phyloP scores from a whole-genome alignment of 306 rosid genomes.

The Glycine latifolia region DNA sequence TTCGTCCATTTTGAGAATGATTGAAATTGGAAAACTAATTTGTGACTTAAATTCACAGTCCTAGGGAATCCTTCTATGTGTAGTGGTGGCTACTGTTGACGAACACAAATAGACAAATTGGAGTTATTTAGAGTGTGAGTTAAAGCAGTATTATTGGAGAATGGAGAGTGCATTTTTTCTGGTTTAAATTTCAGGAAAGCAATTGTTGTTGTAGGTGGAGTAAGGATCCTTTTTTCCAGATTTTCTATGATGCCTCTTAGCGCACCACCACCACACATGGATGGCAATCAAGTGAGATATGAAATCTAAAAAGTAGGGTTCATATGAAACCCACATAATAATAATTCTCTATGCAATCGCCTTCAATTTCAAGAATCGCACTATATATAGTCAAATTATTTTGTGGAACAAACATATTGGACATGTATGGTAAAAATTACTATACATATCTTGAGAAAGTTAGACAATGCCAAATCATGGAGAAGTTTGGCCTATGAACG shows the following conservation, averaged over 20 bases:
- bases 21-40: constrained; percentile 22
- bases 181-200: constrained; percentile 40
- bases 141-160: constrained; percentile 9
- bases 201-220: constrained; percentile 42
- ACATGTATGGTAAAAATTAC: background rate
- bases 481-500: background rate
- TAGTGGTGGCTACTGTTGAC: constrained; percentile 36
- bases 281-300: constrained; percentile 1
- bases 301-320: constrained; percentile 4
- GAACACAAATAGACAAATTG: constrained; percentile 32
- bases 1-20: background rate
- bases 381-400: background rate
- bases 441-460: background rate
- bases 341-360: background rate
- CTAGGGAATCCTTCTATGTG: constrained; percentile 26
- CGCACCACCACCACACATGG: constrained; percentile 42
- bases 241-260: constrained; percentile 37
- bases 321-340: background rate
- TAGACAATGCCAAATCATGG: background rate
- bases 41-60: constrained; percentile 14
- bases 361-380: constrained; percentile 1
- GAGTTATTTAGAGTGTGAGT: constrained; percentile 1
- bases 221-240: constrained; percentile 15
- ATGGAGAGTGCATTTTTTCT: constrained; percentile 21
- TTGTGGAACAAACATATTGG: background rate